Evolutionary conservation across 371 early-diverging fungal genomes (phyloP), one percentile per base, ranked within the genome.

Genomic region (Apophysomyces trapeziformis): DNA sequence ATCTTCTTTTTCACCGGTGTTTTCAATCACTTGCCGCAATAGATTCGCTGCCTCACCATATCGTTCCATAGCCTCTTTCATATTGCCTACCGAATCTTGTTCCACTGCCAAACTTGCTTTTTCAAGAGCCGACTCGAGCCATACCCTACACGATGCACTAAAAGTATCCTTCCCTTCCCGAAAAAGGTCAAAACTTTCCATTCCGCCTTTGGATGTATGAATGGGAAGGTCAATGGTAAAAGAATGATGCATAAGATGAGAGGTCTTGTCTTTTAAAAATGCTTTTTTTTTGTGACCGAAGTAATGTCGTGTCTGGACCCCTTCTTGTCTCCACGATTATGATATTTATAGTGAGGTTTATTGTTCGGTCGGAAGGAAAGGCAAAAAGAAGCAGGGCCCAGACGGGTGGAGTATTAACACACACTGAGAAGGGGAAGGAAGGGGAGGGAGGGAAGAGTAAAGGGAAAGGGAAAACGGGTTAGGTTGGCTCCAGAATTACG

Each of bases 81-180:
- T 26, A 38, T 63, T 50, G 36, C 60, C 66, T 6, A 67, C 65
- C 44, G 60, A 66, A 44, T 75, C 75, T 37, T 60, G 64, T 39
- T 67, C 57, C 14, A 75, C 75, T 5, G 75, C 75, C 5, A 64
- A 32, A 47, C 71, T 71, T 14, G 75, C 75, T 57, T 71, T 70
- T 38, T 70, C 59, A 26, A 75, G 65, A 13, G 75, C 75, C 56
- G 45, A 58, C 50, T 71, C 71, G 5, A 67, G 62, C 54, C 54
- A 50, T 50, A 26, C 35, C 54, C 21, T 50, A 26, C 21, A n/a
- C 7, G 21, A 18, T 50, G 54, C 21, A 9, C 21, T 50, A 8
- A 50, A 50, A 50, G 21, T 9, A 21, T 50, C 54, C 13, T 41
- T 41, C 21, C 32, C 21, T 4, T 50, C 21, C 21, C 21, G 32